These are phyloP conservation scores for Neostapfia colusana DNA, from an alignment of 176 grass and related monocot genomes.

Conservation along the genomic window DNA sequence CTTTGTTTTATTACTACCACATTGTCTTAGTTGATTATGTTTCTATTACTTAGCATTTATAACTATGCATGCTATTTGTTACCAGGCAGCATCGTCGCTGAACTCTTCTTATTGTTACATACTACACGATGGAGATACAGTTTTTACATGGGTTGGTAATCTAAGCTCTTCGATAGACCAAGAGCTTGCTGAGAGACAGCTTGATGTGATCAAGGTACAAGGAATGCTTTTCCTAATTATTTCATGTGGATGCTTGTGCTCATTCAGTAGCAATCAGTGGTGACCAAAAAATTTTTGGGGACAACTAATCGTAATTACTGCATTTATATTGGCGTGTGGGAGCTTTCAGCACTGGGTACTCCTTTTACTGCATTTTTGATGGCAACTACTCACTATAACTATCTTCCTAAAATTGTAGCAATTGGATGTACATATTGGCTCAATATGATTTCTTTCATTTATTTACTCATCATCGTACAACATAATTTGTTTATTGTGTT, in stretches of 20 bases:
- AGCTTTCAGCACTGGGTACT: no score
- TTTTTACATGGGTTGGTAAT: constrained; percentile 96
- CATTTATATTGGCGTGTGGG: background rate
- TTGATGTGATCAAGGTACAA: constrained; percentile 94
- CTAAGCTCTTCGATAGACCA: constrained; percentile 84
- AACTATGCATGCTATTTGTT: constrained; percentile 39
- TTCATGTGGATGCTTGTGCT: constrained; percentile 13
- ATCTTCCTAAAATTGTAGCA: constrained; percentile 23
- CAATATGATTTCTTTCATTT: background rate
- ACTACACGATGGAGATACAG: constrained; percentile 79
- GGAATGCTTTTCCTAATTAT: constrained; percentile 33
- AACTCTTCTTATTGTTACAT: constrained; percentile 98
- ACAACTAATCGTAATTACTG: background rate
- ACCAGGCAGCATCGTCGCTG: constrained; percentile 81
- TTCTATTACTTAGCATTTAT: constrained; percentile 1
- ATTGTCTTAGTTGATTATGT: constrained; percentile 9
- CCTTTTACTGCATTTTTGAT: constrained; percentile 7
- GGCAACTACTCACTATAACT: background rate
- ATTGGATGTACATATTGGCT: background rate
- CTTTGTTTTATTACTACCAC: constrained; percentile 25
- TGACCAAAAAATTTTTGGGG: constrained; percentile 3
- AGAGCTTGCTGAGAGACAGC: constrained; percentile 92
- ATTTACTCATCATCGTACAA: constrained; percentile 13
- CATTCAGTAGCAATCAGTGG: constrained; percentile 15
- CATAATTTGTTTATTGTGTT: constrained; percentile 20